phyloP scores from a whole-genome alignment of 2,329 filamentous ascomycete species.

The Pseudocercospora crystallina region DNA sequence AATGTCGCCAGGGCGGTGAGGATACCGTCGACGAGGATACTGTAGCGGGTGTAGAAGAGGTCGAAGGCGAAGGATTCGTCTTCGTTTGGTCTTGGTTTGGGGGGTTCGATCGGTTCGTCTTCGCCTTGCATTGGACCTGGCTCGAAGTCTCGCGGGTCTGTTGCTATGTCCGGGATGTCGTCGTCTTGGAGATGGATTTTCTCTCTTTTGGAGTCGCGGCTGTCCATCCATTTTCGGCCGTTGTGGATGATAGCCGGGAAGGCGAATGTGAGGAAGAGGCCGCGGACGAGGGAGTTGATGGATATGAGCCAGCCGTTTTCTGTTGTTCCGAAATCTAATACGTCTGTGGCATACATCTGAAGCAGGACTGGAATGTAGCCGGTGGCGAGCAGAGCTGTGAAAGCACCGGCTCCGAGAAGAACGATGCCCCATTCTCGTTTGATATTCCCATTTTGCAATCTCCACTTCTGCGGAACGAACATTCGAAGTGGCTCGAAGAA shows the following conservation, averaged over 20 bases:
- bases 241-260: conserved; percentile 47
- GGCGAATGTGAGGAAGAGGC: conserved; percentile 44
- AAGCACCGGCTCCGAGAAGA: conserved; percentile 65
- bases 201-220: conserved; percentile 30
- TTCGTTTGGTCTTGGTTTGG: conserved; percentile 12
- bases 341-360: conserved; percentile 50
- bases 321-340: conserved; percentile 45
- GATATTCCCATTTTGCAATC: conserved; percentile 51
- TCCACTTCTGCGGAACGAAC: conserved; percentile 58
- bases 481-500: conserved; percentile 66
- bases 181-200: conserved; percentile 13
- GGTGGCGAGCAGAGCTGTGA: conserved; percentile 67
- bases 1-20: conserved; percentile 65
- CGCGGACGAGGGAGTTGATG: conserved; percentile 46
- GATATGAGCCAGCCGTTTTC: conserved; percentile 50
- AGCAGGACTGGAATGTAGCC: conserved; percentile 64
- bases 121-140: conserved; percentile 32
- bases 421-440: conserved; percentile 61
- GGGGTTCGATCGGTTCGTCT: conserved; percentile 50
- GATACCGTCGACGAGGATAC: conserved; percentile 62
- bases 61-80: conserved; percentile 61
- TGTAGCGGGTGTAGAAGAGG: conserved; percentile 65
- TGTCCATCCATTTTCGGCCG: conserved; percentile 46
- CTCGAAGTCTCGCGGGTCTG: conserved; percentile 35
- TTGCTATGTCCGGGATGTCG: conserved; percentile 29